Evolutionary conservation across 1,284 basidiomycete genomes (phyloP).

Genomic region (Malassezia caprae): DNA sequence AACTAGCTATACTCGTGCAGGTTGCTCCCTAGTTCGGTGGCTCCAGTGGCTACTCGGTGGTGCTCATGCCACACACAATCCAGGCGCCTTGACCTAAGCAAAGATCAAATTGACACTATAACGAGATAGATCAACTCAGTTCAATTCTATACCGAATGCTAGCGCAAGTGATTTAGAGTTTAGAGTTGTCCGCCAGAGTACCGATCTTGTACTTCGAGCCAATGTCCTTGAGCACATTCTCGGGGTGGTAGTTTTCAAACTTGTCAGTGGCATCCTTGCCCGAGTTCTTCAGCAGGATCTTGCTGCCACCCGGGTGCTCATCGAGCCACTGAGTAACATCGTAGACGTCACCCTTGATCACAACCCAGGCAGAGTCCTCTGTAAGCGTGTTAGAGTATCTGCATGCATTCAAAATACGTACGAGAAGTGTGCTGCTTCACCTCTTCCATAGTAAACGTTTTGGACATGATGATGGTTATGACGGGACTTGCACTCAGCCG

Average conservation of each 20-base stretch:
- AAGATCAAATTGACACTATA: too few relatives aligned
- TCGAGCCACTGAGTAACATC: conserved; percentile 47
- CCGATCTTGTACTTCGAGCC: conserved; percentile 36
- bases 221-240: conserved; percentile 39
- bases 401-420: background rate
- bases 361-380: conserved; percentile 46
- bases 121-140: background rate
- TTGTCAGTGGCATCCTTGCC: conserved; percentile 45
- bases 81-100: too few relatives aligned
- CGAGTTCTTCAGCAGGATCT: conserved; percentile 45
- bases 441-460: conserved; percentile 12
- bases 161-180: conserved; percentile 20
- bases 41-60: background rate
- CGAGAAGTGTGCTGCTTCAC: conserved; percentile 16
- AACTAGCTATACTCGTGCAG: background rate
- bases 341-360: conserved; percentile 43
- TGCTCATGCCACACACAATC: too few relatives aligned
- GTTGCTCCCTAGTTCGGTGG: background rate
- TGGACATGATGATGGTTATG: conserved; percentile 9
- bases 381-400: background rate
- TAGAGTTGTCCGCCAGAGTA: conserved; percentile 33
- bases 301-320: conserved; percentile 47
- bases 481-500: background rate
- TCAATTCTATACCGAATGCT: background rate
- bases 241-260: conserved; percentile 43